These are phyloP conservation scores for Brettanomyces naardenensis DNA, from an alignment of 805 yeast genomes.

Conservation along the genomic window DNA sequence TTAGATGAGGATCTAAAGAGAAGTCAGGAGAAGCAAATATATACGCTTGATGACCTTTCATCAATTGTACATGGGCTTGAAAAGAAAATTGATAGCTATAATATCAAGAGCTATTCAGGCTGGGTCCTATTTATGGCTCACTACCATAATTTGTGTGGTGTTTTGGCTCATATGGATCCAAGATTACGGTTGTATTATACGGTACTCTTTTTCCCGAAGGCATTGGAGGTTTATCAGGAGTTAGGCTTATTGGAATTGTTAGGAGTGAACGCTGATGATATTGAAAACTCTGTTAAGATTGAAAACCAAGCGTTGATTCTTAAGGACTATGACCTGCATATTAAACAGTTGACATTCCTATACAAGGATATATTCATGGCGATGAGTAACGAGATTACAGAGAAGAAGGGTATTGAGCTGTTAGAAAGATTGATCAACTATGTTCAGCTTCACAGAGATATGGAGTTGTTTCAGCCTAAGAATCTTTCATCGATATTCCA, in stretches of 20 bases:
- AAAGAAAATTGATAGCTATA: not conserved
- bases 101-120: not conserved
- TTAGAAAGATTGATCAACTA: not conserved
- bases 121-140: not conserved
- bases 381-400: not conserved
- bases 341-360: not conserved
- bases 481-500: constrained; percentile 1
- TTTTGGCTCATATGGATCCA: constrained; percentile 1
- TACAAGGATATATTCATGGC: constrained; percentile 1
- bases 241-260: not conserved
- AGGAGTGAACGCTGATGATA: not conserved
- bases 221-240: not conserved
- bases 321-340: not conserved
- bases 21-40: not conserved
- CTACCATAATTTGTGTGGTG: not conserved
- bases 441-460: not conserved
- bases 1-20: not conserved
- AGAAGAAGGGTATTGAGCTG: not conserved
- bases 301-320: not conserved
- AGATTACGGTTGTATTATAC: not conserved
- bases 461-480: not conserved
- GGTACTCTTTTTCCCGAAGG: not conserved
- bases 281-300: not conserved
- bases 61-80: not conserved
- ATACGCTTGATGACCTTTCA: not conserved